Percentiles rank a stretch among this genome's conserved stretches.
phyloP scores from a whole-genome alignment of 176 grass and related monocot genomes.

The Coix lacrymajobi region DNA sequence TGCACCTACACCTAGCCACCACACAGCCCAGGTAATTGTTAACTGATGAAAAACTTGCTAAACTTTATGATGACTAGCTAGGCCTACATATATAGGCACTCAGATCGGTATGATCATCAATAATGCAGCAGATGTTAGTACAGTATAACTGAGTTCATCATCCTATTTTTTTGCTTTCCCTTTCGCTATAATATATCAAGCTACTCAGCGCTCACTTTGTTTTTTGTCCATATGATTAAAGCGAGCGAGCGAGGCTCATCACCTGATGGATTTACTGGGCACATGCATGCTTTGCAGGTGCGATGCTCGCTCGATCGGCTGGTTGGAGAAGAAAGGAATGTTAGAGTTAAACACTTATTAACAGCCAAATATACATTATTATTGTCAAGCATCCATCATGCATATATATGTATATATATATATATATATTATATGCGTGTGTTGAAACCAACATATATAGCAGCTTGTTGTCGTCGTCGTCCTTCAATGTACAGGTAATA shows the following conservation, averaged over 20 bases:
- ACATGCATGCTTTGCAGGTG: constrained; percentile 44
- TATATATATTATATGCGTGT: too few species aligned
- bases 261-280: constrained; percentile 35
- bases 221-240: constrained; percentile 55
- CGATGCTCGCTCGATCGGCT: background rate
- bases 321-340: constrained; percentile 41
- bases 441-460: background rate
- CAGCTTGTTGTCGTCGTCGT: background rate
- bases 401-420: too few species aligned
- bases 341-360: constrained; percentile 3
- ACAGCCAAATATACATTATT: background rate
- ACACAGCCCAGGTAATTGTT: background rate
- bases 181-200: constrained; percentile 48
- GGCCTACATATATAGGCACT: background rate
- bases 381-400: constrained; percentile 9
- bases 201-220: constrained; percentile 38
- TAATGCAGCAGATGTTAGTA: constrained; percentile 10
- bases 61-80: background rate
- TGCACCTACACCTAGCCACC: background rate
- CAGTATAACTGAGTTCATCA: constrained; percentile 34
- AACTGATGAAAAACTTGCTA: background rate
- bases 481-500: background rate
- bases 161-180: constrained; percentile 38
- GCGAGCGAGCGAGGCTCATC: constrained; percentile 29
- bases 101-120: constrained; percentile 1